Base-by-base conservation (phyloP, 306 rosid species). In the Cicer arietinum region DNA sequence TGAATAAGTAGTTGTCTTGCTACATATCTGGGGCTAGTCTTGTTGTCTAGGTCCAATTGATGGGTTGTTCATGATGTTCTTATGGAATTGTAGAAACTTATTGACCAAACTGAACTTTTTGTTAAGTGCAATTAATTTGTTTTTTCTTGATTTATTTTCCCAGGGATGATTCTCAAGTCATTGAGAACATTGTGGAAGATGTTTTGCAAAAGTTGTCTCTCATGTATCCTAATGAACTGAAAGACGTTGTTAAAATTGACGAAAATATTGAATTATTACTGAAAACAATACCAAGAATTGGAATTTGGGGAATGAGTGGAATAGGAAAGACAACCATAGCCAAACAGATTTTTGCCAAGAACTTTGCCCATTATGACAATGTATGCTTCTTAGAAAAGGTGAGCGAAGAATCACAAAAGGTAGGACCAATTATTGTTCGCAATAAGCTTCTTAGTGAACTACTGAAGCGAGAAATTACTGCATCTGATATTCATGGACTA, bases 151-250 rank as follows among this genome's bases (percentile, higher is more conserved):
- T 16, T 35, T 68, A 5, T 51, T 52, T 40, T 13, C 13, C 35
- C 16, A 77, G 76, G 62, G 63, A 58, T 20, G 69, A 77, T 5
- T 17, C 76, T 68, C 43, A 57, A 8, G 10, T 79, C 14, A 68
- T 79, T 0, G 2, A 37, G 4, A 75, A 41, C 1, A 5, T 83
- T 63, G 86, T 74, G 8, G 44, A 69, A 1, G 68, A 79, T 10
- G 37, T 83, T 14, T 8, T 6, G 53, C 22, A 69, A 17, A 74
- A 78, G 59, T 4, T 20, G 22, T 1, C 37, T 1, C 22, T 2
- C 6, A 8, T 7, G 46, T 17, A 22, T 10, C 69, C 81, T 17
- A 53, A 5, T 14, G 41, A 10, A 14, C 4, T 59, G 1, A 18
- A 43, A n/a, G 45, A 48, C 10, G 3, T 66, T 7, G 75, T 81